A percentile compares a stretch with the other conserved stretches of the same genome.
Evolutionary conservation across 495 filamentous ascomycete genomes (phyloP).

Genomic region (Podospora sp.): DNA sequence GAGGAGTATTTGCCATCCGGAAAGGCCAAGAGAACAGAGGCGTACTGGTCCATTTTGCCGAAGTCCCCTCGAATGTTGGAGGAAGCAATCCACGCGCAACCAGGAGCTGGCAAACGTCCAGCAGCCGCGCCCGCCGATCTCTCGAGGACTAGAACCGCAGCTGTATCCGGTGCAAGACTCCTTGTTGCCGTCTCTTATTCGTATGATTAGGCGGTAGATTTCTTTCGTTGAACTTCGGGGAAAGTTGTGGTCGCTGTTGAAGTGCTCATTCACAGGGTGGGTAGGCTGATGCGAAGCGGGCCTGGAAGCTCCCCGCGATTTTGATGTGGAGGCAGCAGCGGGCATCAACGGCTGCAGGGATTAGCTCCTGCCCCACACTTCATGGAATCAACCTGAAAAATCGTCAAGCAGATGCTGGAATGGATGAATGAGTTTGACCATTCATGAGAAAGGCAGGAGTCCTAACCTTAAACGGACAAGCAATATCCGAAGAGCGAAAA

Average conservation of each 20-base stretch:
- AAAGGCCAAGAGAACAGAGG: conserved; percentile 43
- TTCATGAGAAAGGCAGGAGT: too few relatives aligned
- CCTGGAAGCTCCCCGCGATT: conserved; percentile 10
- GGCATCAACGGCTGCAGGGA: neutral
- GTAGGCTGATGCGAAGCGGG: neutral
- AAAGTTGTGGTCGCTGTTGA: neutral
- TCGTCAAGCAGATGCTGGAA: too few relatives aligned
- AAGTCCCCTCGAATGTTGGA: neutral
- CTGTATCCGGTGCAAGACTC: neutral
- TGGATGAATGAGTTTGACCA: too few relatives aligned
- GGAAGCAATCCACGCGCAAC: neutral
- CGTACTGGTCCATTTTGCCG: conserved; percentile 42
- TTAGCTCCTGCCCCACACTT: neutral
- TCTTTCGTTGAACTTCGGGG: too few relatives aligned
- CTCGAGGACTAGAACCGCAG: neutral
- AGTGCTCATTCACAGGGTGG: neutral
- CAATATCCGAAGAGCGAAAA: too few relatives aligned
- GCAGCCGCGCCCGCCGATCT: neutral
- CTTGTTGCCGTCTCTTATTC: neutral
- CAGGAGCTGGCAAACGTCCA: neutral
- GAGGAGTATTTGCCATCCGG: conserved; percentile 33
- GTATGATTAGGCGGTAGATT: neutral
- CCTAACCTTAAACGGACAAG: too few relatives aligned
- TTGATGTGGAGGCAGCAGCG: conserved; percentile 2
- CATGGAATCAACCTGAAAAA: too few relatives aligned